Conservation (phyloP, 169 alveolate genomes). For the Plasmodium coatneyi region DNA sequence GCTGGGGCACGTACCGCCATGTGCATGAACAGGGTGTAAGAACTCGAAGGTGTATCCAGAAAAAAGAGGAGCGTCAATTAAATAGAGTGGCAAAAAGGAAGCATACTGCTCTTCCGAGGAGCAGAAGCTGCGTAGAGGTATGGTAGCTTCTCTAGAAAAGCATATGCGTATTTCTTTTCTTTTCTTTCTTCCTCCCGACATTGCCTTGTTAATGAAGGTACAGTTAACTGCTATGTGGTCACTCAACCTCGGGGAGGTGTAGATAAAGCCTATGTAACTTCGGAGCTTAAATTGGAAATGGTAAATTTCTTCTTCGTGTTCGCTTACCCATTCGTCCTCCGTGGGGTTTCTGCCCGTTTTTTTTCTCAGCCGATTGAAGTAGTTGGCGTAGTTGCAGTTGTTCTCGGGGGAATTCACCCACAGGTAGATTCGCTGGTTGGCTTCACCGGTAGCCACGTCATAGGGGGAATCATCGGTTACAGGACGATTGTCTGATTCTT, state of each 20-base stretch:
- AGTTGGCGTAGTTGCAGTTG: conserved; percentile 40
- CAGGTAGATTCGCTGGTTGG: not conserved
- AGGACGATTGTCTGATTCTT: not conserved
- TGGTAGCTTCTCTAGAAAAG: conserved; percentile 13
- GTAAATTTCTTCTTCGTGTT: conserved; percentile 22
- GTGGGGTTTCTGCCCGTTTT: not conserved
- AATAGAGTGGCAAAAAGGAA: conserved; percentile 10
- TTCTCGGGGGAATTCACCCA: not conserved
- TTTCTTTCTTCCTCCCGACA: not conserved
- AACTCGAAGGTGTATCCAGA: conserved; percentile 2
- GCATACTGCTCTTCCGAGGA: conserved; percentile 4
- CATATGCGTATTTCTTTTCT: conserved; percentile 13
- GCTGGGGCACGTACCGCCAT: conserved; percentile 9
- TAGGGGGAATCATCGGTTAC: no score
- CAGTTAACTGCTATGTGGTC: conserved; percentile 73
- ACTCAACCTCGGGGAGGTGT: conserved; percentile 56
- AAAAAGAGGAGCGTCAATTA: conserved; percentile 22
- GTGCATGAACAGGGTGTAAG: conserved; percentile 23
- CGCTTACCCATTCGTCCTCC: not conserved
- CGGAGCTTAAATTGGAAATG: conserved; percentile 35
- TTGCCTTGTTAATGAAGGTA: not conserved
- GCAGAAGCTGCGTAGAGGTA: conserved; percentile 10
- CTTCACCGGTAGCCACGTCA: no score
- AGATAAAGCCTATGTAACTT: conserved; percentile 72
- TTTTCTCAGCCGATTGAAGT: conserved; percentile 18